A percentile compares a stretch with the other conserved stretches of the same genome.
Evolutionary conservation across 345 rosid genomes (phyloP).

Genomic region (Eucalyptus cladocalyx): DNA sequence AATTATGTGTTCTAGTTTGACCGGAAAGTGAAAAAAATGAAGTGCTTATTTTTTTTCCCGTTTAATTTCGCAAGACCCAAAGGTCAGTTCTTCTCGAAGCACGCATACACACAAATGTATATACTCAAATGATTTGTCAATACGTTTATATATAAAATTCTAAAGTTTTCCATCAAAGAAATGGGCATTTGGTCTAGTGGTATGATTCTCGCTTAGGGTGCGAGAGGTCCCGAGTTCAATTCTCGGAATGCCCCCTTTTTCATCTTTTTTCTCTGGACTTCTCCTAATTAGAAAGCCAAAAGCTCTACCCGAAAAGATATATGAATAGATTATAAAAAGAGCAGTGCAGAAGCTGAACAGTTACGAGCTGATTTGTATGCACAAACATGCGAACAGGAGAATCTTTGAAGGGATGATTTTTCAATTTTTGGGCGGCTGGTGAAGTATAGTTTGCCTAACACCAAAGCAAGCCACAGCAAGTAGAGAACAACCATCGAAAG

Average conservation of each 20-base stretch:
- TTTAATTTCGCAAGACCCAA: not conserved
- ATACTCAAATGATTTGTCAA: not conserved
- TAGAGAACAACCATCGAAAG: not conserved
- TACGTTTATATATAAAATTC: not conserved
- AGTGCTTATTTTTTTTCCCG: not conserved
- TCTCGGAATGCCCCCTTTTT: conserved; percentile 47
- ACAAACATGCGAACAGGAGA: not conserved
- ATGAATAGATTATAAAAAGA: not conserved
- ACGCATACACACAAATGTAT: not conserved
- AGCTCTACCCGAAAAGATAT: not conserved
- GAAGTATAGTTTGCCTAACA: not conserved
- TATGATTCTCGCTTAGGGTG: conserved; percentile 91
- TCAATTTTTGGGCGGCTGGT: not conserved
- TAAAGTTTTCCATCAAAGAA: rapidly evolving
- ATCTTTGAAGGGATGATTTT: not conserved
- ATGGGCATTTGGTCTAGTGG: conserved; percentile 86
- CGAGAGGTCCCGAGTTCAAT: conserved; percentile 82
- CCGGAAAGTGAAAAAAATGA: not conserved
- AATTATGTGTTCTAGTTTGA: not conserved
- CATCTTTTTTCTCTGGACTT: not conserved
- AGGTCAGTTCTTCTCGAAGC: not conserved
- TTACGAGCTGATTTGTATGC: not conserved
- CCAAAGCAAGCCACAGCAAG: not conserved
- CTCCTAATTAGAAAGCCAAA: not conserved
- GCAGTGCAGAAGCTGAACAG: not conserved